Conservation (phyloP, 2,329 filamentous ascomycete species). For the Colletotrichum brevisporum region DNA sequence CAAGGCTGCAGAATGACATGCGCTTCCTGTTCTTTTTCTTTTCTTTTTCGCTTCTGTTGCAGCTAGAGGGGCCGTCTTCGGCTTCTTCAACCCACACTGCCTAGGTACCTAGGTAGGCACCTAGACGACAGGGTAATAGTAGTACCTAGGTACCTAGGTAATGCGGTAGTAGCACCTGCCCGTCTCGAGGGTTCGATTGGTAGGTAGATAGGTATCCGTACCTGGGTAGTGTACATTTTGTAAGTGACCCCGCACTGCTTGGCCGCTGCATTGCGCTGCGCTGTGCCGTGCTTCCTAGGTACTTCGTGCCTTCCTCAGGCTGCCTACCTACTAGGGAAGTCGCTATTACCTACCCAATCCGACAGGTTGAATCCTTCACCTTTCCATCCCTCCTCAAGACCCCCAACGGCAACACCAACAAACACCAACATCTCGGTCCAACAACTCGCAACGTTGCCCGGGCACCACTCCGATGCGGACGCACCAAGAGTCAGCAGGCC, state of each 20-base stretch:
- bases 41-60: conserved; percentile 32
- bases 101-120: neutral
- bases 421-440: neutral
- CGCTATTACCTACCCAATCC: too few relatives aligned
- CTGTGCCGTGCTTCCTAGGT: too few relatives aligned
- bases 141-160: too few relatives aligned
- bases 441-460: conserved; percentile 1
- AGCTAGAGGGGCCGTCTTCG: conserved; percentile 38
- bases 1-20: conserved; percentile 32
- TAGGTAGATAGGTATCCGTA: too few relatives aligned
- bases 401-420: too few relatives aligned
- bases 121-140: neutral
- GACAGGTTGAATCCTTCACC: neutral
- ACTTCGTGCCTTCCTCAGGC: too few relatives aligned
- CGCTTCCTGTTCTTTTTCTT: conserved; percentile 22
- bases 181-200: too few relatives aligned
- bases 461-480: conserved; percentile 9
- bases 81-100: conserved; percentile 40
- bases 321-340: too few relatives aligned
- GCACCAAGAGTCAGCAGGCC: conserved; percentile 6
- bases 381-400: too few relatives aligned
- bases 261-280: neutral
- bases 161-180: too few relatives aligned
- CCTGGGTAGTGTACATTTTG: too few relatives aligned
- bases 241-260: conserved; percentile 20